phyloP scores from a whole-genome alignment of 176 grass and related monocot species.

The Phoenix dactylifera region DNA sequence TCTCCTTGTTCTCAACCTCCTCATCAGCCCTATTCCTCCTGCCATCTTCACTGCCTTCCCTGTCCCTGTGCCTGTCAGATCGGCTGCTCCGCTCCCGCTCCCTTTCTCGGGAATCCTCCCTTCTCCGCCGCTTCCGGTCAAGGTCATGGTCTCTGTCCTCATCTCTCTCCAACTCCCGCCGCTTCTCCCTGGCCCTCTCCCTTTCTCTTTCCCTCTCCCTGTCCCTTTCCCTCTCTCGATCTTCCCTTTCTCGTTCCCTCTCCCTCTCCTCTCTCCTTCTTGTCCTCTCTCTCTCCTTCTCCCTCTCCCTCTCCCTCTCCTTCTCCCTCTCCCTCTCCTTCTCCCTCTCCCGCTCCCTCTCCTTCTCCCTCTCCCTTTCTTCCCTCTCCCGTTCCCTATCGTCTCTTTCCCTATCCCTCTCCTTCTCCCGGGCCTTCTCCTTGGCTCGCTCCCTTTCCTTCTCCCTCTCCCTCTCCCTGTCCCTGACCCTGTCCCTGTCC shows the following conservation, averaged over 20 bases:
- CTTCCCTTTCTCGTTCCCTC: conserved; percentile 41
- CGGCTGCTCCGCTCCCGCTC: conserved; percentile 30
- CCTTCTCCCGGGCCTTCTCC: conserved; percentile 2
- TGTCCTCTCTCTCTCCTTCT: conserved; percentile 29
- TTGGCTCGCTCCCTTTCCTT: conserved; percentile 9
- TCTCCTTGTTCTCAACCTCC: conserved; percentile 31
- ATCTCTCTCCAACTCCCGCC: conserved; percentile 31
- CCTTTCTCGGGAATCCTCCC: conserved; percentile 37
- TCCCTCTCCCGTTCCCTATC: conserved; percentile 26
- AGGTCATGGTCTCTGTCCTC: conserved; percentile 22
- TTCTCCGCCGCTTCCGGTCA: conserved; percentile 52
- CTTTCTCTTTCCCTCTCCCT: conserved; percentile 35
- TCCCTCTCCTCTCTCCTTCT: conserved; percentile 28
- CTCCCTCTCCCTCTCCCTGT: background rate
- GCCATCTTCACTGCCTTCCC: conserved; percentile 11
- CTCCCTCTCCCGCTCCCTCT: conserved; percentile 14
- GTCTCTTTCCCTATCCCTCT: background rate
- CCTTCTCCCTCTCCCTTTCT: conserved; percentile 3
- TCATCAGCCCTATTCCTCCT: conserved; percentile 36
- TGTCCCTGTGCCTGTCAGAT: conserved; percentile 4
- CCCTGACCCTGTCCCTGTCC: background rate
- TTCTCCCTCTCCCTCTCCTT: conserved; percentile 9
- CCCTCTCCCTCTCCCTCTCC: conserved; percentile 27
- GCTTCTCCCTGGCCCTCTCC: conserved; percentile 25
- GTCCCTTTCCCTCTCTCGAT: conserved; percentile 32